Conservation (phyloP, 345 rosid species). For the Moringa oleifera region DNA sequence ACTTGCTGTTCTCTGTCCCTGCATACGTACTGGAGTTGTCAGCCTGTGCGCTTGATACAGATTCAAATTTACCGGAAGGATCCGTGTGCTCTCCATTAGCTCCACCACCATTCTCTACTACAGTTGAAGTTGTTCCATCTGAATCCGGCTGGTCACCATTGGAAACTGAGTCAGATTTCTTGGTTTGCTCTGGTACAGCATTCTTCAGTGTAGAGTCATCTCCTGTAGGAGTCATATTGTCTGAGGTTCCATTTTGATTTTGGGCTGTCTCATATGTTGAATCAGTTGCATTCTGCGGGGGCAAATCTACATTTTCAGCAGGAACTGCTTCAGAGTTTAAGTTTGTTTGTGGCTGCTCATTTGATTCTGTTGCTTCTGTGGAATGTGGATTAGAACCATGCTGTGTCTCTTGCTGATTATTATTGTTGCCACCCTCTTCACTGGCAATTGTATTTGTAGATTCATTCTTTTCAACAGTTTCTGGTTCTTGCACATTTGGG, state of each 20-base stretch:
- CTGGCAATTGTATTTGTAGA: slow-evolving; percentile 8
- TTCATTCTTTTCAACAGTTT: slow-evolving; percentile 21
- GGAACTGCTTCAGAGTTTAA: slow-evolving; percentile 2
- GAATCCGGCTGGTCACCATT: slow-evolving; percentile 40
- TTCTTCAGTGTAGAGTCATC: slow-evolving; percentile 10
- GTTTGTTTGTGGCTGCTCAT: slow-evolving; percentile 14
- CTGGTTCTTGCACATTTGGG: slow-evolving; percentile 26
- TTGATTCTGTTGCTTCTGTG: slow-evolving; percentile 18
- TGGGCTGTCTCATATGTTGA: slow-evolving; percentile 10
- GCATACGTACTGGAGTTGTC: slow-evolving; percentile 4
- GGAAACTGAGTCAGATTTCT: slow-evolving; percentile 33
- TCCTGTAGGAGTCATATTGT: no score
- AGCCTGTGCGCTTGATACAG: slow-evolving; percentile 18
- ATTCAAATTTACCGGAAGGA: slow-evolving; percentile 15
- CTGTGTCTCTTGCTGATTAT: slow-evolving; percentile 22
- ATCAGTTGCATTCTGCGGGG: slow-evolving; percentile 21
- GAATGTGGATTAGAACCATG: slow-evolving; percentile 16
- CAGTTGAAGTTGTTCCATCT: slow-evolving; percentile 26
- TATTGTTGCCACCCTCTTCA: slow-evolving; percentile 24
- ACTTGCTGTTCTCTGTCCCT: slow-evolving; percentile 14
- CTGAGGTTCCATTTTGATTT: not conserved
- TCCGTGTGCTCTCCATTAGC: slow-evolving; percentile 25
- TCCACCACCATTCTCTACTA: slow-evolving; percentile 30
- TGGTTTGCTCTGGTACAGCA: slow-evolving; percentile 32
- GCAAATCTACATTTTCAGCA: slow-evolving; percentile 15